Conservation (phyloP, 345 rosid genomes). For the Populus tremula region DNA sequence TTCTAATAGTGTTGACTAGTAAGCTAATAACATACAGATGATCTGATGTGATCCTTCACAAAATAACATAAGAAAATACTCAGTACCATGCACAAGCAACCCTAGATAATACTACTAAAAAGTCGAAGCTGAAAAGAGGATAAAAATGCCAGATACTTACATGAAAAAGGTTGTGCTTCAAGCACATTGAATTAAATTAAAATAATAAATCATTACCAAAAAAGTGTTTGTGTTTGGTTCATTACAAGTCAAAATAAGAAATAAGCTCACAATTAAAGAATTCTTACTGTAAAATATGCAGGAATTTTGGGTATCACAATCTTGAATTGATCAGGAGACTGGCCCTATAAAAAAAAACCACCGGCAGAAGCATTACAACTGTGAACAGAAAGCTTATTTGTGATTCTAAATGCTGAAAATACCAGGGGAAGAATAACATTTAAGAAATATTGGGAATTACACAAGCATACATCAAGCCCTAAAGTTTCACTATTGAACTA, state of each 20-base stretch:
- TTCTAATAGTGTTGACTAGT: not conserved
- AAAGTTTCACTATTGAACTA: not conserved
- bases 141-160: not conserved
- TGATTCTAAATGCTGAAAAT: not conserved
- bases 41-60: not conserved
- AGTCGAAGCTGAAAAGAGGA: not conserved
- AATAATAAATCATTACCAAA: not conserved
- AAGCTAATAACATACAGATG: not conserved
- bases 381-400: not conserved
- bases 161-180: no score
- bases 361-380: not conserved
- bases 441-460: not conserved
- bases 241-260: not conserved
- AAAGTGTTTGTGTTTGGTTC: not conserved
- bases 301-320: slow-evolving; percentile 80
- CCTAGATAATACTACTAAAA: not conserved
- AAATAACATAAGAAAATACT: not conserved
- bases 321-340: slow-evolving; percentile 82
- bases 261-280: not conserved
- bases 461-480: not conserved
- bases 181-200: not conserved
- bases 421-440: not conserved
- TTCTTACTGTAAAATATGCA: slow-evolving; percentile 89
- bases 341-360: slow-evolving; percentile 46
- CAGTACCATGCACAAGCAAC: not conserved